Percentiles rank a stretch among this genome's conserved stretches.
phyloP scores from a whole-genome alignment of 352 stramenopile genomes.

The Peronospora belbahrii region DNA sequence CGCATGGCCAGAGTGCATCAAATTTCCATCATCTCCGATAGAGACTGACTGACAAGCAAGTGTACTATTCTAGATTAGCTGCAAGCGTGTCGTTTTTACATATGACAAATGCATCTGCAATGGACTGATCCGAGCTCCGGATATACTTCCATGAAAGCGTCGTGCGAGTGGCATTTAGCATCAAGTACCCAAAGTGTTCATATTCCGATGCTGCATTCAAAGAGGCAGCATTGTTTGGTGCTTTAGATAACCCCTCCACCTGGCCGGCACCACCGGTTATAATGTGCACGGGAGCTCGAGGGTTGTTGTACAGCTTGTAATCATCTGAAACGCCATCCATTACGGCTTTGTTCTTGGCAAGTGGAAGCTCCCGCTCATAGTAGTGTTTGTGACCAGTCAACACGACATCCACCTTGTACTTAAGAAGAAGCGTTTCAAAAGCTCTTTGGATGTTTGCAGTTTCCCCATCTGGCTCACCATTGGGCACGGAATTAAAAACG shows the following conservation, averaged over 20 bases:
- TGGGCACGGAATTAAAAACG: conserved; percentile 10
- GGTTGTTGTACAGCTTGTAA: conserved; percentile 47
- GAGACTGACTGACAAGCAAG: no score
- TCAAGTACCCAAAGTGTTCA: conserved; percentile 41
- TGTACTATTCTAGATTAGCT: no score
- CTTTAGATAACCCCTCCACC: conserved; percentile 32
- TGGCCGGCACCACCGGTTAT: conserved; percentile 55
- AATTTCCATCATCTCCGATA: no score
- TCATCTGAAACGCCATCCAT: conserved; percentile 41
- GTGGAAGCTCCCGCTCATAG: conserved; percentile 72
- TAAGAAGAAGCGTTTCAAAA: conserved; percentile 80
- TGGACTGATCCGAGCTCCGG: conserved; percentile 14
- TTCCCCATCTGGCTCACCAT: conserved; percentile 13
- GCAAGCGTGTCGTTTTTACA: conserved; percentile 11
- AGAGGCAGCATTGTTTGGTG: conserved; percentile 9
- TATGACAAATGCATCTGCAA: conserved; percentile 35
- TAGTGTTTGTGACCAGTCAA: conserved; percentile 80
- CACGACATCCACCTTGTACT: conserved; percentile 84
- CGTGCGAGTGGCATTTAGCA: conserved; percentile 26
- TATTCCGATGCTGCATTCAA: conserved; percentile 46
- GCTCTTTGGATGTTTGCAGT: conserved; percentile 35
- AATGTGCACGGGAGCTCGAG: conserved; percentile 57
- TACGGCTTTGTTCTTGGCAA: conserved; percentile 36
- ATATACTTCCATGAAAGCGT: conserved; percentile 30
- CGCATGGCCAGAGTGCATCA: no score